A percentile compares a stretch with the other conserved stretches of the same genome.
Conservation (phyloP, 2,329 filamentous ascomycete species). For the Drechslerella dactyloides region DNA sequence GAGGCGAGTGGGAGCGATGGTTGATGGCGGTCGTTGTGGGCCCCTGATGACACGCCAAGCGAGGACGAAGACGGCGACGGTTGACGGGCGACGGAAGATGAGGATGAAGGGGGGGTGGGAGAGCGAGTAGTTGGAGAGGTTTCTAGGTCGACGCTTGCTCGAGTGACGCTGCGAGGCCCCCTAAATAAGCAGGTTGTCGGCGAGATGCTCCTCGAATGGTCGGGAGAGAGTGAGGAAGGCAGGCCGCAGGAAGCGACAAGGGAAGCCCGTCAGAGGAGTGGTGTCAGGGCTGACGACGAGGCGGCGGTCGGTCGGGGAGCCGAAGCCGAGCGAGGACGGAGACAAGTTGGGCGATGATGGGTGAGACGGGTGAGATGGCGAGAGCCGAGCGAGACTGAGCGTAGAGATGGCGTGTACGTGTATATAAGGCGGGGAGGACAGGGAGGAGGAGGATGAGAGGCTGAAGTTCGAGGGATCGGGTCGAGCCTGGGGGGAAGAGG, state of each 20-base stretch:
- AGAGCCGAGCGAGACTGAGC: not conserved
- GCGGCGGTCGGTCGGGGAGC: constrained; percentile 49
- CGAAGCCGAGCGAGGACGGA: constrained; percentile 52
- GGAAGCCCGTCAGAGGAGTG: constrained; percentile 45
- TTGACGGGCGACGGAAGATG: not conserved
- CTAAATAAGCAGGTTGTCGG: constrained; percentile 9
- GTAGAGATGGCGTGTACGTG: constrained; percentile 2
- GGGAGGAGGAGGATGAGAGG: constrained; percentile 1
- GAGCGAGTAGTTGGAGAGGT: not conserved
- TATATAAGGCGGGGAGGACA: constrained; percentile 5
- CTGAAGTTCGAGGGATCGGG: constrained; percentile 9
- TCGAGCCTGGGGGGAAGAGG: not conserved
- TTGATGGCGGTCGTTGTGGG: not conserved
- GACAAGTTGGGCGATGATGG: no score
- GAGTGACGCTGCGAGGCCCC: not conserved
- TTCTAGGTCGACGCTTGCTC: not conserved
- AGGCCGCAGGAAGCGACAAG: constrained; percentile 50
- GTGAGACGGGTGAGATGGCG: constrained; percentile 47
- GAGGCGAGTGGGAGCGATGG: not conserved
- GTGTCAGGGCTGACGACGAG: constrained; percentile 39
- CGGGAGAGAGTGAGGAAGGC: constrained; percentile 43
- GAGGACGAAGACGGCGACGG: not conserved
- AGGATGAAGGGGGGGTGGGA: not conserved
- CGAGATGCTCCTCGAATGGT: constrained; percentile 8
- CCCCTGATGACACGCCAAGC: not conserved